Conservation (phyloP, 768 basidiomycete species). For the Pilatotrama ljubarskyi region DNA sequence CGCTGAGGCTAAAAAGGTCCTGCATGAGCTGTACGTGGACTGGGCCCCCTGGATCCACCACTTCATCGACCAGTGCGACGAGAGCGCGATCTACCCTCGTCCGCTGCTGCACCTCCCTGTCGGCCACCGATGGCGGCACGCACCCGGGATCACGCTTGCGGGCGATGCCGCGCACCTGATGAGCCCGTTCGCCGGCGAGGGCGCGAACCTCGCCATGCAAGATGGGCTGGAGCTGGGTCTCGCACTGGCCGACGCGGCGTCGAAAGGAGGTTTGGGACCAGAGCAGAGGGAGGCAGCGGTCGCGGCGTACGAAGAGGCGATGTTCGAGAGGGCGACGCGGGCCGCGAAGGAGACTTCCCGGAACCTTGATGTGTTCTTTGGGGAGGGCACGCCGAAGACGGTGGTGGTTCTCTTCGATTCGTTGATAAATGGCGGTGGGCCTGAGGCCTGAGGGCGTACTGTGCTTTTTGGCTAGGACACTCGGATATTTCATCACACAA, state of each 20-base stretch:
- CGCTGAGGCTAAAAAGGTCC: conserved; percentile 9
- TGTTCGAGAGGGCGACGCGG: conserved; percentile 1
- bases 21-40: background rate
- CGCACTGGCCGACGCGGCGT: conserved; percentile 5
- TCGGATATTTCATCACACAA: too few species aligned
- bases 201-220: conserved; percentile 38
- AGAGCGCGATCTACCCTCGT: conserved; percentile 15
- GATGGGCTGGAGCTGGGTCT: conserved; percentile 26
- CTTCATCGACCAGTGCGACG: conserved; percentile 9
- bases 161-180: conserved; percentile 40
- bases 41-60: conserved; percentile 18
- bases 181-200: conserved; percentile 40
- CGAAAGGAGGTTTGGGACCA: background rate
- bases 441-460: too few species aligned
- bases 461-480: too few species aligned
- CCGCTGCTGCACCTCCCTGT: conserved; percentile 19
- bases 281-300: conserved; percentile 8
- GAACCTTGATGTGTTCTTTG: conserved; percentile 3
- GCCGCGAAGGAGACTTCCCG: conserved; percentile 2
- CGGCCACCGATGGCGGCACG: conserved; percentile 19
- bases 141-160: conserved; percentile 6
- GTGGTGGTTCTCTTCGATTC: too few species aligned
- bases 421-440: too few species aligned
- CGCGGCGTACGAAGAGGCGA: conserved; percentile 4
- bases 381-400: too few species aligned